phyloP scores from a whole-genome alignment of 257 asterid species.

The Anisodus tanguticus region DNA sequence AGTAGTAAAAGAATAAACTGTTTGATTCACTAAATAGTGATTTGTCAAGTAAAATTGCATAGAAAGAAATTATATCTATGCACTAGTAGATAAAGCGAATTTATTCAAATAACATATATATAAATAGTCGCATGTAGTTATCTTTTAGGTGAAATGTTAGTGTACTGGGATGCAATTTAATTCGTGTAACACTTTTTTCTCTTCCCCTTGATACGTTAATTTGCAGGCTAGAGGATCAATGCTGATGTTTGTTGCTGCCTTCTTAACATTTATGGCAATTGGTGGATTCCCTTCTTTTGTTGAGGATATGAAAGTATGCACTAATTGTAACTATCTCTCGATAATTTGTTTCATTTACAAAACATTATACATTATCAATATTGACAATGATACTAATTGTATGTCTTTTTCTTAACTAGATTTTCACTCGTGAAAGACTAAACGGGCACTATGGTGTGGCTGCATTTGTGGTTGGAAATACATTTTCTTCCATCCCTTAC shows the following conservation, averaged over 20 bases:
- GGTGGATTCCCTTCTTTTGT: conserved; percentile 80
- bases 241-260: conserved; percentile 48
- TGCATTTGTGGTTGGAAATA: conserved; percentile 59
- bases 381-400: background rate
- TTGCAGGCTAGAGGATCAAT: conserved; percentile 63
- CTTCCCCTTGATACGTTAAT: background rate
- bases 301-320: conserved; percentile 66
- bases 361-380: background rate
- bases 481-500: conserved; percentile 66
- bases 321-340: background rate
- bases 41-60: too few relatives aligned
- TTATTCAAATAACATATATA: too few relatives aligned
- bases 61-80: too few relatives aligned
- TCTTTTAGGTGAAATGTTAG: too few relatives aligned
- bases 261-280: conserved; percentile 70
- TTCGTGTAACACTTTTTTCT: background rate
- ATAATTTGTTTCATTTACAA: background rate
- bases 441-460: conserved; percentile 62
- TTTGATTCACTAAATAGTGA: too few relatives aligned
- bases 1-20: too few relatives aligned
- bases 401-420: conserved; percentile 30
- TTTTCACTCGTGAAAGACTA: conserved; percentile 60
- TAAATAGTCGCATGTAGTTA: too few relatives aligned
- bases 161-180: too few relatives aligned
- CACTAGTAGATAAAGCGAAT: too few relatives aligned